Evolutionary conservation across 2,329 filamentous ascomycete species (phyloP).

Genomic region (Xylaria multiplex): DNA sequence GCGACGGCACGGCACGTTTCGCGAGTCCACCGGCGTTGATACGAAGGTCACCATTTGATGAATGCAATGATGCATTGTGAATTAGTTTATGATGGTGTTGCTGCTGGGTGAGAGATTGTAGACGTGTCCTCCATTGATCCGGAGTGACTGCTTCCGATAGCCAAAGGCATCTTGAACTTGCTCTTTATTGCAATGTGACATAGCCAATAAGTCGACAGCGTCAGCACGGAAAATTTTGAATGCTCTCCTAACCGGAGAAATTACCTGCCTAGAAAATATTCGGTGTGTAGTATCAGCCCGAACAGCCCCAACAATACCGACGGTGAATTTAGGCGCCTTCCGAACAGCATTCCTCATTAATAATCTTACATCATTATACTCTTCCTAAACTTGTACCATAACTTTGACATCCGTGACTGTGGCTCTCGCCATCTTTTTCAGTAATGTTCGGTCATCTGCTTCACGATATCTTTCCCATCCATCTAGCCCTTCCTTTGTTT

Average conservation of each 20-base stretch:
- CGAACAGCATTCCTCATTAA: constrained; percentile 12
- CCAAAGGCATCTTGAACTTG: constrained; percentile 12
- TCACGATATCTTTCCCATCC: constrained; percentile 88
- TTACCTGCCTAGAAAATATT: not conserved
- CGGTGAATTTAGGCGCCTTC: not conserved
- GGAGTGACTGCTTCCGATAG: constrained; percentile 35
- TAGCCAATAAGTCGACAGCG: not conserved
- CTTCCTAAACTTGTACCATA: constrained; percentile 57
- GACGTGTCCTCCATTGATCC: constrained; percentile 30
- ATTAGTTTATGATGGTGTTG: constrained; percentile 8
- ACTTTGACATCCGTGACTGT: constrained; percentile 71
- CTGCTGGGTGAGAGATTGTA: constrained; percentile 5
- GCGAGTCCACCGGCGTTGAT: constrained; percentile 16
- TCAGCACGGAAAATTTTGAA: constrained; percentile 2
- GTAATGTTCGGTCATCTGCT: constrained; percentile 80
- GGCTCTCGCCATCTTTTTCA: constrained; percentile 87
- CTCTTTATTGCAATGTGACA: constrained; percentile 12
- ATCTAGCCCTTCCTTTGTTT: constrained; percentile 86
- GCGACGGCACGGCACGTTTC: constrained; percentile 9
- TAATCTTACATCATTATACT: constrained; percentile 28
- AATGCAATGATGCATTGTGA: constrained; percentile 8
- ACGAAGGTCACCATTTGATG: constrained; percentile 9
- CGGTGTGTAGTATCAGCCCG: not conserved
- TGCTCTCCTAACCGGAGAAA: not conserved
- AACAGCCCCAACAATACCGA: not conserved